Percentiles rank a stretch among this genome's conserved stretches.
phyloP scores from a whole-genome alignment of 805 yeast genomes.

The Candida pseudofarinosa region DNA sequence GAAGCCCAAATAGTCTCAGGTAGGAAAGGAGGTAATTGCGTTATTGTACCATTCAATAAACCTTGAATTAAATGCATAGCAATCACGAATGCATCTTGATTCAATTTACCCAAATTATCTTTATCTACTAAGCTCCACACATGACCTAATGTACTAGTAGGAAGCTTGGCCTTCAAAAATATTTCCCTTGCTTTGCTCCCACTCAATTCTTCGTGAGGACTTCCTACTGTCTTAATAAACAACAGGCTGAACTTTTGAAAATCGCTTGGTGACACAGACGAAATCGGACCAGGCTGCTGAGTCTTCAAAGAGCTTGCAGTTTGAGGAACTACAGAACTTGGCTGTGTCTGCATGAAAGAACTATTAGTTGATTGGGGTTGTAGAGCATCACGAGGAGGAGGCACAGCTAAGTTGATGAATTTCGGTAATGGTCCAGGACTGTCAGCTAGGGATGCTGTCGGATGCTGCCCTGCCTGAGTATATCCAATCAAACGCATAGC shows the following conservation, averaged over 20 bases:
- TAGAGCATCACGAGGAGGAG: conserved; percentile 13
- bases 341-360: conserved; percentile 41
- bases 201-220: conserved; percentile 52
- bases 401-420: conserved; percentile 39
- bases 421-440: conserved; percentile 62
- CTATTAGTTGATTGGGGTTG: conserved; percentile 34
- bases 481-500: conserved; percentile 90
- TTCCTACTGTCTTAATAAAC: conserved; percentile 62
- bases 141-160: conserved; percentile 71
- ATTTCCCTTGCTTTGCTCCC: conserved; percentile 84
- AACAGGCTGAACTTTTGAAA: conserved; percentile 63
- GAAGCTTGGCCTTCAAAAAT: conserved; percentile 83
- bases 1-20: conserved; percentile 41
- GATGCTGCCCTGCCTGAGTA: conserved; percentile 67
- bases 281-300: conserved; percentile 35
- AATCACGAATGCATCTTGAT: conserved; percentile 72
- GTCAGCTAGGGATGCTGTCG: conserved; percentile 50
- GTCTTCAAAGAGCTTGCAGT: conserved; percentile 28
- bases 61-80: conserved; percentile 96
- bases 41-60: conserved; percentile 59
- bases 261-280: conserved; percentile 55
- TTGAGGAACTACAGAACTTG: conserved; percentile 33
- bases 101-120: conserved; percentile 65
- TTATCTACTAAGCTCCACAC: conserved; percentile 89
- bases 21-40: conserved; percentile 47